phyloP scores from a whole-genome alignment of 129 eudicot genomes.

The Tagetes erecta region DNA sequence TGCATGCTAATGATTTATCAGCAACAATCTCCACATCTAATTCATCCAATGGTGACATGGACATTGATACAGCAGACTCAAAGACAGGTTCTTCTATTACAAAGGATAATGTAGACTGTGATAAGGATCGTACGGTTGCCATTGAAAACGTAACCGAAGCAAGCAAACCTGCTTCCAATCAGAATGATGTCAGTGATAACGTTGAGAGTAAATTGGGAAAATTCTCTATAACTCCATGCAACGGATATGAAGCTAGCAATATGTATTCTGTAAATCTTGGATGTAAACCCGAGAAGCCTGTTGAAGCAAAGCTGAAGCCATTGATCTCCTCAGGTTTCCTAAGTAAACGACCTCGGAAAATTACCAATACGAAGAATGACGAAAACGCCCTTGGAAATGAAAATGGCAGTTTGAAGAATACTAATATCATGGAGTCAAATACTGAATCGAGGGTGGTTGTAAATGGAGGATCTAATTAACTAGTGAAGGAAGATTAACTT shows the following conservation, averaged over 20 bases:
- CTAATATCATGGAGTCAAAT: not conserved
- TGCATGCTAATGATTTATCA: slow-evolving; percentile 22
- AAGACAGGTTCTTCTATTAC: slow-evolving; percentile 26
- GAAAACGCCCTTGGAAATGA: slow-evolving; percentile 21
- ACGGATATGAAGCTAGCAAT: slow-evolving; percentile 23
- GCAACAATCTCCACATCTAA: slow-evolving; percentile 23
- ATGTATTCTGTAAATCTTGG: slow-evolving; percentile 10
- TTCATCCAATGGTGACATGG: slow-evolving; percentile 32
- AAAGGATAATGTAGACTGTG: slow-evolving; percentile 30
- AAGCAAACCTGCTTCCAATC: slow-evolving; percentile 15
- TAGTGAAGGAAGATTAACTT: slow-evolving; percentile 19
- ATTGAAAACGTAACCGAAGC: slow-evolving; percentile 18
- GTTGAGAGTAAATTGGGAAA: not conserved
- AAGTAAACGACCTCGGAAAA: slow-evolving; percentile 39
- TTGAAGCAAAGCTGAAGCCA: slow-evolving; percentile 35
- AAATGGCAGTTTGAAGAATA: slow-evolving; percentile 17
- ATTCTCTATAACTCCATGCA: slow-evolving; percentile 12
- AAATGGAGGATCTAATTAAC: slow-evolving; percentile 26
- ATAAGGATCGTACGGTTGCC: slow-evolving; percentile 8
- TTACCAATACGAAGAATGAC: slow-evolving; percentile 23
- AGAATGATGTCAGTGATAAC: slow-evolving; percentile 17
- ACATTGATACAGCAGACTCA: slow-evolving; percentile 35
- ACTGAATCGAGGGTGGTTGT: slow-evolving; percentile 19
- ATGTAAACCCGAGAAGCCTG: slow-evolving; percentile 16
- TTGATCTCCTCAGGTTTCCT: slow-evolving; percentile 53